Base-by-base conservation (phyloP, 2,329 filamentous ascomycete genomes). In the Aspergillus brunneoviolaceus region DNA sequence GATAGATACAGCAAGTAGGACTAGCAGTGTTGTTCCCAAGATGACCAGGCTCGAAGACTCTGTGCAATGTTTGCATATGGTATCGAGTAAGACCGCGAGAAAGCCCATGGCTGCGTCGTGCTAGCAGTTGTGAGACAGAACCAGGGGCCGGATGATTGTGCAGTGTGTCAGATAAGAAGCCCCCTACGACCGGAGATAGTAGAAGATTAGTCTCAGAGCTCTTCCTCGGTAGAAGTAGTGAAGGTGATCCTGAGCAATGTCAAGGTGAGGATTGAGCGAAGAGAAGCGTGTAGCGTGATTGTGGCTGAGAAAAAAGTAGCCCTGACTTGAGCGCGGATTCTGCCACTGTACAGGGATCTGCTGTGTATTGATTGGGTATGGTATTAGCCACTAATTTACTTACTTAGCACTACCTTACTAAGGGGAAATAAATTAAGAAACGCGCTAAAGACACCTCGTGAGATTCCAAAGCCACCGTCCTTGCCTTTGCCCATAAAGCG, bases 1-100 rank as follows among this genome's bases (percentile, higher is more conserved):
- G 59, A 97, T 84, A 19, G 87, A 77, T 49, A 85, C 68, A 31
- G 78, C 74, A 65, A 86, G 67, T 71, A 86, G 78, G 65, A 79
- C 77, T 67, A 77, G 69, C 61, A 82, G 67, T 54, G 72, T 80
- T 51, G 80, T 69, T 39, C 74, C 72, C 57, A 77, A 69, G 57
- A 85, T 70, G 51, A 80, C 76, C 72, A 79, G 81, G 51, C 76
- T 72, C 55, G 75, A 81, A 68, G 74, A 79, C 67, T 69, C 76
- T 59, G 79, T 76, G 78, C 77, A 82, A 67, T 75, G 80, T 67
- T 76, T 71, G 62, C 76, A 78, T 60, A 80, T 60, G 50, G 64
- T 78, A 64, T 79, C 78, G 60, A 82, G 72, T 60, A 84, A 66
- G 49, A 76, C 72, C 51, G 81, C 73, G 66, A 85, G 77, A 60